These are phyloP conservation scores for Senna siamea DNA, from an alignment of 306 rosid species.

Conservation along the genomic window DNA sequence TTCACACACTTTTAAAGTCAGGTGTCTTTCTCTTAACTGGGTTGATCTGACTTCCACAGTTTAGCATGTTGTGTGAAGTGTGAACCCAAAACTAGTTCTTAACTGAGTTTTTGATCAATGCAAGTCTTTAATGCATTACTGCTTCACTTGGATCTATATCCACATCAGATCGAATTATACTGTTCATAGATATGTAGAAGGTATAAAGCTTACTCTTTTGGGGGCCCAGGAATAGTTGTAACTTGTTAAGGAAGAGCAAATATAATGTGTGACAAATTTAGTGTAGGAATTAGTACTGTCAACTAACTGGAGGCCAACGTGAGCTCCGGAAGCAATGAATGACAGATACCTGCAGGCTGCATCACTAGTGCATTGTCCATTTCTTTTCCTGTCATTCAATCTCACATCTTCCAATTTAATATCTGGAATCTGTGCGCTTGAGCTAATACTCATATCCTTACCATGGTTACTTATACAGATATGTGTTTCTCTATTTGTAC, in stretches of 20 bases:
- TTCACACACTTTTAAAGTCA: neutral
- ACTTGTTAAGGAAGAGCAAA: neutral
- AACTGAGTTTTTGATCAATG: neutral
- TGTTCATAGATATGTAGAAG: neutral
- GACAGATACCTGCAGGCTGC: conserved; percentile 25
- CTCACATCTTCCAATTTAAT: conserved; percentile 18
- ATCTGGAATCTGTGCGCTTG: neutral
- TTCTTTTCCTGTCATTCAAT: conserved; percentile 16
- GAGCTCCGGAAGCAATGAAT: conserved; percentile 30
- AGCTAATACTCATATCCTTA: neutral
- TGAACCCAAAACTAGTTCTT: neutral
- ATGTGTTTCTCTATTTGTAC: neutral
- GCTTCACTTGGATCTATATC: neutral
- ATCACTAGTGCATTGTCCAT: conserved; percentile 25
- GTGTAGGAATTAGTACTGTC: neutral
- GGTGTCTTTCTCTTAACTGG: neutral
- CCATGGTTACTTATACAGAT: conserved; percentile 20
- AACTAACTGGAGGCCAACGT: conserved; percentile 12
- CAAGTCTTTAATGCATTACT: conserved; percentile 8
- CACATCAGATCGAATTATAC: neutral
- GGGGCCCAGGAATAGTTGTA: neutral
- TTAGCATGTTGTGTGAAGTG: neutral
- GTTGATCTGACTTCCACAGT: neutral
- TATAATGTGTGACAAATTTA: neutral
- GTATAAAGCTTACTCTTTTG: neutral